Evolutionary conservation across 208 protist species (phyloP), one percentile per base, ranked within the genome.

Genomic region (Leishmania turanica): DNA sequence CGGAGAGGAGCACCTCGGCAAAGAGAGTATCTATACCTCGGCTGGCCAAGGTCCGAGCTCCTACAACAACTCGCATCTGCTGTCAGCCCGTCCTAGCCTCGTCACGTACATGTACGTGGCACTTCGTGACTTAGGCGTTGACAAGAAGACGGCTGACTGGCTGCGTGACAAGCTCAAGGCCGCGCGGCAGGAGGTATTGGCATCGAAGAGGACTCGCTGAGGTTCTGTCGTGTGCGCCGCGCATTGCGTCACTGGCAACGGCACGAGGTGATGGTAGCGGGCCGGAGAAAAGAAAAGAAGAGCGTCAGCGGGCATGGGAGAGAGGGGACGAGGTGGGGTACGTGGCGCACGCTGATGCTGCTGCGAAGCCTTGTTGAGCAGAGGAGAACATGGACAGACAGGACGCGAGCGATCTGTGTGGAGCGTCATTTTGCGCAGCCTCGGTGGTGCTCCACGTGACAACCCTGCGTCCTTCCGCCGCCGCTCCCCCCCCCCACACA

Each of bases 101-200:
- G 77, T 85, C 17, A 89, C 85, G 21, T 94, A 92, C 73, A 87
- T 97, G 87, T 88, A 91, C 81, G 84, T 93, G 31, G 88, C 88
- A 24, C 87, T 97, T 74, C 89, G 88, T 19, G 92, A 97, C 70
- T 87, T 96, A 74, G 82, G 88, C 58, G 81, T 96, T 47, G 89
- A 89, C 34, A 81, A 85, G 69, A 78, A 87, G 37, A 86, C 93
- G 3, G 75, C 90, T 42, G 85, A 92, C 53, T 92, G 77, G n/a
- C 89, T 97, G 40, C 73, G 78, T 11, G 86, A 88, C 47, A 85
- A 87, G 65, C 79, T 87, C 49, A 81, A 84, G 70, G 83, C 85
- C 9, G 82, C 84, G 68, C 69, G 83, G 34, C 77, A 84, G 71
- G 62, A 88, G 77, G 72, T 78, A 53, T 45, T 81, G 66, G 77